Evolutionary conservation across 1,139 yeast genomes (phyloP).

Genomic region (Dujonia santamariae): DNA sequence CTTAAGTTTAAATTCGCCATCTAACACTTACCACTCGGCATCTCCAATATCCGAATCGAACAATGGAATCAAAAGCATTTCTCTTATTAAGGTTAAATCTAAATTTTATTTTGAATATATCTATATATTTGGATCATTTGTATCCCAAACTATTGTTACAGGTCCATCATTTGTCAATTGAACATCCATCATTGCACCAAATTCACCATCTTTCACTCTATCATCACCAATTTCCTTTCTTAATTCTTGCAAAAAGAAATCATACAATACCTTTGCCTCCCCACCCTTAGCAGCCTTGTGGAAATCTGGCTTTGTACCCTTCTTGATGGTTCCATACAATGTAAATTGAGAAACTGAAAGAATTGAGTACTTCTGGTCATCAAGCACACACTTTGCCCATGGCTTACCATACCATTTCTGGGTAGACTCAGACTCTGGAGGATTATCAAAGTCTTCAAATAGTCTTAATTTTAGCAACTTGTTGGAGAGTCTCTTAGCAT

Average conservation of each 20-base stretch:
- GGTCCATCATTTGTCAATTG: slow-evolving; percentile 82
- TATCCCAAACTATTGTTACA: slow-evolving; percentile 70
- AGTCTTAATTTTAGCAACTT: slow-evolving; percentile 64
- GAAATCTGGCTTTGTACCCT: slow-evolving; percentile 93
- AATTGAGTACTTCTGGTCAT: slow-evolving; percentile 36
- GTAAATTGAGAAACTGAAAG: slow-evolving; percentile 83
- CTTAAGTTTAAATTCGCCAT: too few relatives aligned
- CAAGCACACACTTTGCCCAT: slow-evolving; percentile 38
- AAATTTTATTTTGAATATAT: background rate
- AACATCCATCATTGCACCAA: slow-evolving; percentile 98
- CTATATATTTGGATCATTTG: slow-evolving; percentile 31
- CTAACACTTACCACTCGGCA: too few relatives aligned
- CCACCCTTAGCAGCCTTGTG: slow-evolving; percentile 84
- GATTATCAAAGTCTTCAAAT: slow-evolving; percentile 56
- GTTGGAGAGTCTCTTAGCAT: slow-evolving; percentile 63
- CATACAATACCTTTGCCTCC: slow-evolving; percentile 66
- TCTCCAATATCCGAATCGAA: too few relatives aligned
- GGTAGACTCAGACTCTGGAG: slow-evolving; percentile 34
- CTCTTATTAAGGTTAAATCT: too few relatives aligned
- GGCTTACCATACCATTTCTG: slow-evolving; percentile 62
- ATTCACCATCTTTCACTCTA: slow-evolving; percentile 78
- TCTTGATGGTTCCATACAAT: slow-evolving; percentile 73
- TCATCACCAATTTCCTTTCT: slow-evolving; percentile 56
- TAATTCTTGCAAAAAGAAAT: slow-evolving; percentile 52
- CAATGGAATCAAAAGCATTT: too few relatives aligned